Evolutionary conservation across 2,329 filamentous ascomycete genomes (phyloP), one percentile per base, ranked within the genome.

Genomic region (Calonectria multiphialidica): DNA sequence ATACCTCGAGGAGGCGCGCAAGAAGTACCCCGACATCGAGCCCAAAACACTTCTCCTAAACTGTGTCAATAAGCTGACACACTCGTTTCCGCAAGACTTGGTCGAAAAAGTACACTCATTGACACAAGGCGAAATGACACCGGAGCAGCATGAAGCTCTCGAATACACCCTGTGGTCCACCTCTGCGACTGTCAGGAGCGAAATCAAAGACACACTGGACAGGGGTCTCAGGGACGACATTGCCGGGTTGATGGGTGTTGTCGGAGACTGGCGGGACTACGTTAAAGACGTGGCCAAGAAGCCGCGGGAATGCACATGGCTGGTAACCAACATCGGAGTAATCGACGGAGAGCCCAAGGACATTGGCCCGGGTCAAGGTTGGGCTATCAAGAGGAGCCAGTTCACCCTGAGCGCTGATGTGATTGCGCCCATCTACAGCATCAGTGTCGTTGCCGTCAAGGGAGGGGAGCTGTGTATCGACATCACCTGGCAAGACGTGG

Each of bases 301-400:
- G 71, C 75, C 75, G 12, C 69, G 80, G 5, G n/a, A n/a, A 3
- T 1, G 40, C 3, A 66, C 75, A 1, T 76, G 75, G 72, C 42
- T 74, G 9, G 72, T 78, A 21, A 77, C 68, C 23, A 81, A 79
- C 66, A 42, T 81, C 6, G 79, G 79, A 9, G 79, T 79, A 16
- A 61, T 79, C 10, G 72, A 77, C n/a, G 76, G 75, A 4, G 33
- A 44, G 28, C 33, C 40, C 23, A 23, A 16, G 28, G 18, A 15
- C 4, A 12, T 23, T 40, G 53, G 12, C 9, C 12, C 45, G 2
- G 33, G 18, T 8, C n/a, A 67, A 7, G 53, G 18, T 2, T 80
- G 78, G 80, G 63, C 49, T 0, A 75, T 81, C 1, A 47, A 75
- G 25, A 55, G 63, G 15, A 73, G 77, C 15, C 28, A 23, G 5